phyloP scores from a whole-genome alignment of 2,329 filamentous ascomycete species.

The Calonectria pauciramosa region DNA sequence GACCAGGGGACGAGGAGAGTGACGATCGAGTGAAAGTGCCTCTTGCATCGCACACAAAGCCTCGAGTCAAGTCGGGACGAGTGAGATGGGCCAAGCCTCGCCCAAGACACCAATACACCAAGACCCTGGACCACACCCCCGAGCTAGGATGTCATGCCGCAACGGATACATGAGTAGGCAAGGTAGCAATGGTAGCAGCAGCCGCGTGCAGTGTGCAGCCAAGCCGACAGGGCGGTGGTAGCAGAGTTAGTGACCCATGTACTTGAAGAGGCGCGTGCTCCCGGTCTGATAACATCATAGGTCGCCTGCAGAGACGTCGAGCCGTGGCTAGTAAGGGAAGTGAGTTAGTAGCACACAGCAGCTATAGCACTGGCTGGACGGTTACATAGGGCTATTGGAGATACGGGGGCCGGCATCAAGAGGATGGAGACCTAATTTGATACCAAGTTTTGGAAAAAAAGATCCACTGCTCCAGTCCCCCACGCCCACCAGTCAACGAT shows the following conservation, averaged over 20 bases:
- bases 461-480: background rate
- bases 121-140: background rate
- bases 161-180: background rate
- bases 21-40: constrained; percentile 3
- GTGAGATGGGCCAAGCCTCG: background rate
- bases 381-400: background rate
- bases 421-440: constrained; percentile 2
- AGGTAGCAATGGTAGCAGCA: background rate
- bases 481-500: background rate
- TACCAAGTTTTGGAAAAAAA: background rate
- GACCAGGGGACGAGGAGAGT: background rate
- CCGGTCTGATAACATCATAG: background rate
- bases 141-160: background rate
- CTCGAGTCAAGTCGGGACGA: constrained; percentile 5
- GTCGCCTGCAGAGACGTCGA: background rate
- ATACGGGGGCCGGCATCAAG: background rate
- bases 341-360: background rate
- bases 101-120: background rate
- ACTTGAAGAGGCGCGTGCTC: background rate
- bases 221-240: background rate
- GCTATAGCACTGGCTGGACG: background rate
- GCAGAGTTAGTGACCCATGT: constrained; percentile 7
- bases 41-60: background rate
- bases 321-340: background rate
- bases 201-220: background rate